Evolutionary conservation across 2,329 filamentous ascomycete genomes (phyloP).

Genomic region (Lojkania enalia): DNA sequence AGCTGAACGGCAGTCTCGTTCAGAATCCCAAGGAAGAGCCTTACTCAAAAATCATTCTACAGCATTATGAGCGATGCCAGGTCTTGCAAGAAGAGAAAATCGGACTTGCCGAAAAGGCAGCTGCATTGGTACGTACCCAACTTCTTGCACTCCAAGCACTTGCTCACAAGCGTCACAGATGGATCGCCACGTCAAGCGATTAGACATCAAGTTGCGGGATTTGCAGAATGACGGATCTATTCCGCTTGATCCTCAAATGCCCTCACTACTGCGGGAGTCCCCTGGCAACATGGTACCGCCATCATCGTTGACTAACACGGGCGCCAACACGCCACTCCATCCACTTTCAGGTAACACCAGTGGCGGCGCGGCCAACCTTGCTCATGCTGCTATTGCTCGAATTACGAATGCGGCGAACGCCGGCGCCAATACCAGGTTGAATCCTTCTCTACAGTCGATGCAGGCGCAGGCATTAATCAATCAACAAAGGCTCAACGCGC

Average conservation of each 20-base stretch:
- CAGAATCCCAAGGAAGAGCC: constrained; percentile 75
- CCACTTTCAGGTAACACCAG: constrained; percentile 60
- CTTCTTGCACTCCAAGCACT: background rate
- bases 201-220: constrained; percentile 65
- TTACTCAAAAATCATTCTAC: constrained; percentile 66
- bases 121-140: constrained; percentile 59
- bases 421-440: constrained; percentile 22
- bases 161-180: constrained; percentile 43
- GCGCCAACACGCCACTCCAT: constrained; percentile 56
- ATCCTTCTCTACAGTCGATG: constrained; percentile 41
- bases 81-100: constrained; percentile 76
- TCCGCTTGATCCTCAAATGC: constrained; percentile 61
- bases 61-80: constrained; percentile 70
- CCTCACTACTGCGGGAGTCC: constrained; percentile 58
- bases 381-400: constrained; percentile 52
- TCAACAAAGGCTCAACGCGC: constrained; percentile 42
- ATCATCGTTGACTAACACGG: constrained; percentile 49
- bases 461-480: constrained; percentile 43
- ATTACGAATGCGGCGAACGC: constrained; percentile 44
- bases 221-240: constrained; percentile 63
- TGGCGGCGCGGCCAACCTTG: constrained; percentile 57
- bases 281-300: constrained; percentile 55
- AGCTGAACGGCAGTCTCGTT: constrained; percentile 72
- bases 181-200: constrained; percentile 64
- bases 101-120: constrained; percentile 65